Conservation (phyloP, 2,329 filamentous ascomycete genomes). For the Scleromitrula shiraiana region DNA sequence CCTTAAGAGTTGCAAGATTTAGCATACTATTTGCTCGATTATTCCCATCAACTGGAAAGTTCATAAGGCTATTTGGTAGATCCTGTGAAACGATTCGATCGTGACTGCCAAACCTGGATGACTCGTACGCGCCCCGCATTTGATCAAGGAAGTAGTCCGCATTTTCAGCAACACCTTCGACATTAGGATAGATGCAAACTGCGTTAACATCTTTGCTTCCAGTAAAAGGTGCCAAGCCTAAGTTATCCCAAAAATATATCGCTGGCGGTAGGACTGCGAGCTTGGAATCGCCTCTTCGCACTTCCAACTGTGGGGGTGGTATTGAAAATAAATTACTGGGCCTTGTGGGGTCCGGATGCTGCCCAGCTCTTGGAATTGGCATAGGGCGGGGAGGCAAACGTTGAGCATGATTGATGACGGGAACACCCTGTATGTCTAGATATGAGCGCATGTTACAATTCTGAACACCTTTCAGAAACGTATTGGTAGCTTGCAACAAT, state of each 20-base stretch:
- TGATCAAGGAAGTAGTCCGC: constrained; percentile 58
- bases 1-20: constrained; percentile 19
- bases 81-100: constrained; percentile 33
- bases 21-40: constrained; percentile 30
- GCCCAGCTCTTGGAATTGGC: constrained; percentile 16
- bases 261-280: constrained; percentile 70
- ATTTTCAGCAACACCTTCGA: constrained; percentile 53
- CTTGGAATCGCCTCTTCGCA: constrained; percentile 60
- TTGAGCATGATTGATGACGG: constrained; percentile 43
- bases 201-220: constrained; percentile 64
- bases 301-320: constrained; percentile 60
- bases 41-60: constrained; percentile 27
- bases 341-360: constrained; percentile 29
- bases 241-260: constrained; percentile 71
- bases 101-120: constrained; percentile 63
- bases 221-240: constrained; percentile 64
- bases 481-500: constrained; percentile 38
- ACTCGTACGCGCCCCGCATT: constrained; percentile 64
- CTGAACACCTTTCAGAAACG: constrained; percentile 36
- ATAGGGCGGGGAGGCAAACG: constrained; percentile 34
- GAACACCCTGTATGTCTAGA: constrained; percentile 50
- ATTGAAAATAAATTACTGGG: constrained; percentile 53
- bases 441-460: constrained; percentile 41
- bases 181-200: constrained; percentile 62
- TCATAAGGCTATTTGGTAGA: constrained; percentile 28